Evolutionary conservation across 2,329 filamentous ascomycete species (phyloP).

Genomic region (Epichloe scottii): DNA sequence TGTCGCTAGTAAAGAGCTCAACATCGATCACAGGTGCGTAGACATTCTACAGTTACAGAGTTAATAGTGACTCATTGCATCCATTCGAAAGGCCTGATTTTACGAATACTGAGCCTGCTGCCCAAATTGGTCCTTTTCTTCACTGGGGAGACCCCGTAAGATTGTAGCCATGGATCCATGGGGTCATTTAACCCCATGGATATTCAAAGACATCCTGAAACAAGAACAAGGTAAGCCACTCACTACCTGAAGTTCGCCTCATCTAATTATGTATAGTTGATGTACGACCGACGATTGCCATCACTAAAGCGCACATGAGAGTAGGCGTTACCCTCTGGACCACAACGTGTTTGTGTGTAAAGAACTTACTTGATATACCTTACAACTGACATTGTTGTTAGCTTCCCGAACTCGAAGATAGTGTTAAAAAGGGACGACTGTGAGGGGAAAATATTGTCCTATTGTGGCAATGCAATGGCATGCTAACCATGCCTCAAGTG

Average conservation of each 20-base stretch:
- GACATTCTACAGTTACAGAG: not conserved
- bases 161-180: conserved; percentile 97
- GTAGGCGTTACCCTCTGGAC: conserved; percentile 16
- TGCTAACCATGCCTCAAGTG: conserved; percentile 19
- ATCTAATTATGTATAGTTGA: conserved; percentile 41
- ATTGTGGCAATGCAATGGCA: not conserved
- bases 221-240: conserved; percentile 49
- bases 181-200: conserved; percentile 74
- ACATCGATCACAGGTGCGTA: conserved; percentile 57
- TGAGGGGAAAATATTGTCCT: conserved; percentile 20
- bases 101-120: conserved; percentile 79
- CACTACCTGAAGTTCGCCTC: not conserved
- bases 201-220: conserved; percentile 68
- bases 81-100: conserved; percentile 37
- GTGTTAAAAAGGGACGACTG: conserved; percentile 68
- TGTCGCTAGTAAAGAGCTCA: conserved; percentile 80
- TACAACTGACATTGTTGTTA: conserved; percentile 14
- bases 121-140: conserved; percentile 73
- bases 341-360: not conserved
- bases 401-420: conserved; percentile 86
- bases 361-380: not conserved
- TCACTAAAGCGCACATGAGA: conserved; percentile 91
- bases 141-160: conserved; percentile 84
- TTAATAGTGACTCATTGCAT: conserved; percentile 6
- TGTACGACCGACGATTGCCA: conserved; percentile 79